phyloP scores from a whole-genome alignment of 495 filamentous ascomycete genomes.

The Aspergillus asperescens region DNA sequence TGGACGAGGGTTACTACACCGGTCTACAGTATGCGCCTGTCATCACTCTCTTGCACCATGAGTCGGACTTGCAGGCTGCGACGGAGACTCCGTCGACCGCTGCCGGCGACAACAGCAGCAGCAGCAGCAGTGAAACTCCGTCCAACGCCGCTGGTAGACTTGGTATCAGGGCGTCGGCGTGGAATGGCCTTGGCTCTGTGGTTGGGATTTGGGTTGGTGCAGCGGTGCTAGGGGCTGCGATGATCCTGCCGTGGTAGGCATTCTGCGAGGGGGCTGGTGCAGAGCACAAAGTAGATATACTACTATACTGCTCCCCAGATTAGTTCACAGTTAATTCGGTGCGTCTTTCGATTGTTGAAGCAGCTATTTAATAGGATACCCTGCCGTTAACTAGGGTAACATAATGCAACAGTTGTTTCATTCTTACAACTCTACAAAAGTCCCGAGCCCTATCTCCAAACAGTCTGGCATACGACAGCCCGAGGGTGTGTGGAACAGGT shows the following conservation, averaged over 20 bases:
- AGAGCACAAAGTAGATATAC: too few species aligned
- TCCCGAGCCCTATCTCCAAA: too few species aligned
- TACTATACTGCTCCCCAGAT: too few species aligned
- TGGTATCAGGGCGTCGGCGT: not conserved
- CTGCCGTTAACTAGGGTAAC: too few species aligned
- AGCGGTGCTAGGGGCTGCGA: not conserved
- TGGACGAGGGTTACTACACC: not conserved
- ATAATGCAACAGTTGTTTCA: too few species aligned
- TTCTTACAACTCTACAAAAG: too few species aligned
- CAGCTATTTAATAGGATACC: too few species aligned
- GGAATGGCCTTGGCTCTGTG: not conserved
- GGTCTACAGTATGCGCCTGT: not conserved
- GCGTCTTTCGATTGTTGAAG: too few species aligned
- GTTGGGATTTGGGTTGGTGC: not conserved
- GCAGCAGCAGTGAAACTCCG: not conserved
- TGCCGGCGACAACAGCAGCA: not conserved
- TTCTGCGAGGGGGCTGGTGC: too few species aligned
- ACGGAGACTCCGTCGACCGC: not conserved
- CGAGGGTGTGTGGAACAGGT: too few species aligned
- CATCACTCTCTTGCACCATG: conserved; percentile 2
- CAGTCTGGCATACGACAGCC: too few species aligned
- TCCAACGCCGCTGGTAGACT: not conserved
- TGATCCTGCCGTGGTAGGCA: conserved; percentile 6
- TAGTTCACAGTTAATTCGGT: too few species aligned
- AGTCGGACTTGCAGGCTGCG: not conserved